Percentiles rank a stretch among this genome's conserved stretches.
Conservation (phyloP, 805 yeast species). For the Ogataea methanolica region DNA sequence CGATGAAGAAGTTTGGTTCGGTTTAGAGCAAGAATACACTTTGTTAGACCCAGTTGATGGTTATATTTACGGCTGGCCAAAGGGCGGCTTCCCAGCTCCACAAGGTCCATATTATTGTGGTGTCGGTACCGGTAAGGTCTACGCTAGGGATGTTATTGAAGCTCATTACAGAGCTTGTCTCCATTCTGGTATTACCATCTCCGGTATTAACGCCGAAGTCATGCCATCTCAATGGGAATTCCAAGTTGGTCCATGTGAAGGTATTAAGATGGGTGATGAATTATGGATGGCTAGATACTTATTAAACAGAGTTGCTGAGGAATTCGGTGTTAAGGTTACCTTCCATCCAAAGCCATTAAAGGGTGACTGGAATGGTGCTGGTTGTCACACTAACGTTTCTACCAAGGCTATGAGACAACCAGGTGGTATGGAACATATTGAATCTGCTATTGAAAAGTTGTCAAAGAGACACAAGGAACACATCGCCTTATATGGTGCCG, state of each 20-base stretch:
- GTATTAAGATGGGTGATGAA: conserved; percentile 96
- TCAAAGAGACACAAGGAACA: conserved; percentile 97
- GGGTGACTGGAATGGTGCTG: conserved; percentile 99
- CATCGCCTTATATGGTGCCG: conserved; percentile 90
- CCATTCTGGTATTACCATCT: conserved; percentile 82
- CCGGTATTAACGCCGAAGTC: conserved; percentile 99
- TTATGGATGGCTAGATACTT: conserved; percentile 95
- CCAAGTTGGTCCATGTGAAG: conserved; percentile 98
- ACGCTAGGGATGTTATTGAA: conserved; percentile 96
- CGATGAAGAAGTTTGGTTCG: conserved; percentile 88
- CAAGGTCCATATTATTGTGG: conserved; percentile 99
- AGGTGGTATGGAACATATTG: conserved; percentile 96
- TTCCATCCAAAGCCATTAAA: conserved; percentile 98
- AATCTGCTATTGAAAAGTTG: conserved; percentile 86
- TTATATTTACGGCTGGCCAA: conserved; percentile 96
- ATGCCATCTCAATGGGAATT: conserved; percentile 99
- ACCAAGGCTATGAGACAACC: conserved; percentile 85
- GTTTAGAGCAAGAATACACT: conserved; percentile 98
- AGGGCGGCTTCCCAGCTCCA: conserved; percentile 99
- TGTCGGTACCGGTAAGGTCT: conserved; percentile 98
- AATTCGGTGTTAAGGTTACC: conserved; percentile 96
- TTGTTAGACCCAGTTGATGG: conserved; percentile 81
- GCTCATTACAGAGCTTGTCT: conserved; percentile 99
- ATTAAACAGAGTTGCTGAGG: conserved; percentile 94
- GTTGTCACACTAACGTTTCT: conserved; percentile 98